Evolutionary conservation across 129 eudicot genomes (phyloP), one percentile per base, ranked within the genome.

Genomic region (Flaveria trinervia): DNA sequence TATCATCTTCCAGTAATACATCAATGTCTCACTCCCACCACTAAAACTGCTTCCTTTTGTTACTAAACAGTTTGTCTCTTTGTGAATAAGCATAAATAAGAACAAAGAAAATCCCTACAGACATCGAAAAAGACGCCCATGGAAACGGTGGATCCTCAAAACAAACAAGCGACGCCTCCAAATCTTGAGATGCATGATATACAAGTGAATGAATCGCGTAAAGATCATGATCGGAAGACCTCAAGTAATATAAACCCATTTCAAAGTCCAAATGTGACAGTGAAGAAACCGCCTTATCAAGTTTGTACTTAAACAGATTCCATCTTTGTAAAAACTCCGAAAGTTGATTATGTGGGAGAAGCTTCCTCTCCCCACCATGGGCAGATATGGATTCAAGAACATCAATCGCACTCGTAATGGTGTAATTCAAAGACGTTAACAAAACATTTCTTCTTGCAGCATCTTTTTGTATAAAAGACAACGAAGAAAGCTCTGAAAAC

Each of bases 131-230:
- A 12, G 97, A 87, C 4, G 83, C 80, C 98, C 98, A 94, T 33
- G 98, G 98, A 73, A 94, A 82, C 54, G 98, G 97, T 57, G 97
- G 98, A 72, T 94, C 97, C 79, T 86, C 90, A 82, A 94, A 94
- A 80, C 98, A 94, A 73, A 86, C 87, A 70, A 94, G 97, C 15
- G 98, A 85, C 6, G 98, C 98, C 84, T 91, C 98, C 55, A 89
- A 56, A 15, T 87, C 97, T 85, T 89, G 98, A 39, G 97, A 91
- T 30, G 97, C 98, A 30, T 79, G 88, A 84, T 91, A 94, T 25
- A 94, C 90, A 39, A 91, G 86, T 6, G 96, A 85, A 84, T 94
- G 98, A 64, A 93, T 94, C 9, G 92, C 92, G 79, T 90, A 94
- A 26, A 94, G 81, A 84, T 94, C 98, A 76, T 94, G 96, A 74